Evolutionary conservation across 2,329 filamentous ascomycete genomes (phyloP).

Genomic region (Metarhizium anisopliae): DNA sequence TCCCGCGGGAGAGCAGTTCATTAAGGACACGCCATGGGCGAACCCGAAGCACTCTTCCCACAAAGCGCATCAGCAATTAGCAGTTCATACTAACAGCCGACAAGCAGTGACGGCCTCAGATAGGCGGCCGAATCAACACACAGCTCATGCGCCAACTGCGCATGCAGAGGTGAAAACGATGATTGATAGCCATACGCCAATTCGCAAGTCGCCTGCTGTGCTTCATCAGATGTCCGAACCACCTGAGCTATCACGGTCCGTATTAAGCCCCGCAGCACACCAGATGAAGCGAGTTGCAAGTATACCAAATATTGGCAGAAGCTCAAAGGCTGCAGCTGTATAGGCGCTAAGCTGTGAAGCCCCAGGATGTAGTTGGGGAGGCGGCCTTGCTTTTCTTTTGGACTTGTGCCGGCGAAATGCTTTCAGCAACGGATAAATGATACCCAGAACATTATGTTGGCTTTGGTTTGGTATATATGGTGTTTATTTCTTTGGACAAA

Average conservation of each 20-base stretch:
- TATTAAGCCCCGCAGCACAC: constrained; percentile 21
- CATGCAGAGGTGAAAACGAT: constrained; percentile 14
- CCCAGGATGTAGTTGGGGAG: constrained; percentile 9
- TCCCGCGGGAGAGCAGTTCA: constrained; percentile 74
- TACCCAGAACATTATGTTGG: constrained; percentile 24
- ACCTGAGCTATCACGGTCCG: constrained; percentile 33
- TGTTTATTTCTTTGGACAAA: constrained; percentile 1
- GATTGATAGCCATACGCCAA: constrained; percentile 14
- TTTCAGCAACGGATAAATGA: constrained; percentile 20
- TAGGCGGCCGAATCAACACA: constrained; percentile 9
- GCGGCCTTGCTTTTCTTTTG: not conserved
- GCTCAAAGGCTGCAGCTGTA: constrained; percentile 25
- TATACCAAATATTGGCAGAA: constrained; percentile 21
- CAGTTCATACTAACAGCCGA: constrained; percentile 7
- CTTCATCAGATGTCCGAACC: constrained; percentile 27
- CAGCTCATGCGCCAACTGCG: constrained; percentile 4
- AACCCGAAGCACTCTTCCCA: constrained; percentile 77
- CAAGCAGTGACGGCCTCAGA: not conserved
- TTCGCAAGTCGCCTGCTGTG: constrained; percentile 18
- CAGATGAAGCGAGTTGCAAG: constrained; percentile 24
- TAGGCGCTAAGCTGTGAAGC: constrained; percentile 10
- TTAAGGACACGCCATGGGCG: constrained; percentile 86
- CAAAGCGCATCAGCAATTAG: constrained; percentile 34
- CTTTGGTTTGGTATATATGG: constrained; percentile 8
- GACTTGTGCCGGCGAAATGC: not conserved